phyloP scores from a whole-genome alignment of 257 asterid genomes.

The Handroanthus guayacan region DNA sequence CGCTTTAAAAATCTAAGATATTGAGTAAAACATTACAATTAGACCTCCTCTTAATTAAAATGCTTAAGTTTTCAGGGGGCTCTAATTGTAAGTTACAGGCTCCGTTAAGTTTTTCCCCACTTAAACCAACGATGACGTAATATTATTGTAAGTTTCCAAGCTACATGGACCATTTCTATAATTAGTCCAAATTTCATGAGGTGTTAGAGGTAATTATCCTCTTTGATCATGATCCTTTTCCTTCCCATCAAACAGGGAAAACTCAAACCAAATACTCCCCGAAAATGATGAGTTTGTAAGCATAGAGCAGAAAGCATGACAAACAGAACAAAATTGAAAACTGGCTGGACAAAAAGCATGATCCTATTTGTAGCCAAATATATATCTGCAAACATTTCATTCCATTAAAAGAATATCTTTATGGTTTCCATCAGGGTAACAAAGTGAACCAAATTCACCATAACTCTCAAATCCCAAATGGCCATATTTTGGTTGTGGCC shows the following conservation, averaged over 20 bases:
- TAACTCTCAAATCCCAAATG: slow-evolving; percentile 27
- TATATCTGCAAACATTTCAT: not conserved
- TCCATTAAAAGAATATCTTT: not conserved
- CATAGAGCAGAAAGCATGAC: slow-evolving; percentile 37
- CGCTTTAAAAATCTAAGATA: too few species aligned
- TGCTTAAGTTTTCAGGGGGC: too few species aligned
- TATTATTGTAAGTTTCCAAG: too few species aligned
- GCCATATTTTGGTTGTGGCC: slow-evolving; percentile 53
- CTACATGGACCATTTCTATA: too few species aligned
- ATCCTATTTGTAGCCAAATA: not conserved
- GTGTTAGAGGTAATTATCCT: not conserved
- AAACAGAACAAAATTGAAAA: slow-evolving; percentile 13
- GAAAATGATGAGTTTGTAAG: slow-evolving; percentile 26
- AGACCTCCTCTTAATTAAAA: too few species aligned
- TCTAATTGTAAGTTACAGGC: too few species aligned
- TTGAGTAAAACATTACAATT: too few species aligned
- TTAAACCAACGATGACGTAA: too few species aligned
- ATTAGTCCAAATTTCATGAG: too few species aligned
- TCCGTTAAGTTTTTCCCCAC: too few species aligned
- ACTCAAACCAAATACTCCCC: not conserved
- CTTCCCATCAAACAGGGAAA: slow-evolving; percentile 3
- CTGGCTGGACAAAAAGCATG: slow-evolving; percentile 28
- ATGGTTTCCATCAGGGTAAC: not conserved
- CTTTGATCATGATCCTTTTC: too few species aligned
- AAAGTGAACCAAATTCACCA: slow-evolving; percentile 16